These are phyloP conservation scores for Glebionis coronaria DNA, from an alignment of 129 eudicot genomes.

Conservation along the genomic window DNA sequence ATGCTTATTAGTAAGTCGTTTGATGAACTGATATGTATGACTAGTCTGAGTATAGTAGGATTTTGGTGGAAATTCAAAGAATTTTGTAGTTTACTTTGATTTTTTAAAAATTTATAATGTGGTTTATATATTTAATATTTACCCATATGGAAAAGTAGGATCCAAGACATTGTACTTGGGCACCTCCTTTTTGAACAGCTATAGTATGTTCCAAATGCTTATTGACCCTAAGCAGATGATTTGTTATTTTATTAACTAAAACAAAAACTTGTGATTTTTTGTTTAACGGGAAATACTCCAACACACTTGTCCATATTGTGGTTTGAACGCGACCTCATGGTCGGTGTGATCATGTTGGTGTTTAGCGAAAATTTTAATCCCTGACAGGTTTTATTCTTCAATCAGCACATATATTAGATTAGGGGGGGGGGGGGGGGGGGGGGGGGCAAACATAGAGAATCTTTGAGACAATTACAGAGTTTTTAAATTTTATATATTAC, in stretches of 20 bases:
- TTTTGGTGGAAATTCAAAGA: not conserved
- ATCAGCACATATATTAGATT: not conserved
- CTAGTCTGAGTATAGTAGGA: no score
- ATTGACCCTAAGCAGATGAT: no score
- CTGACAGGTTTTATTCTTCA: constrained; percentile 5
- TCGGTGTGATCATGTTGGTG: no score
- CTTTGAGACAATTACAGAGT: not conserved
- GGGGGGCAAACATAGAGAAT: not conserved
- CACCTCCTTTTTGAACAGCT: constrained; percentile 2
- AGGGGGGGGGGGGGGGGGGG: no score
- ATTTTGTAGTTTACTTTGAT: constrained; percentile 19
- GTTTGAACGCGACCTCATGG: no score
- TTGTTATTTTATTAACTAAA: no score
- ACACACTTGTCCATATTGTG: no score
- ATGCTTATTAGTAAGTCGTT: constrained; percentile 4
- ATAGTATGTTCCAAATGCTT: not conserved
- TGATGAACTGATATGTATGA: constrained; percentile 19
- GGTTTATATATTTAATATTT: constrained; percentile 11
- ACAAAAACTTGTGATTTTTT: no score
- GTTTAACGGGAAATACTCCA: no score
- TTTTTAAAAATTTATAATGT: constrained; percentile 21
- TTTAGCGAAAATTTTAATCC: constrained; percentile 1
- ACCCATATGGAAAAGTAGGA: constrained; percentile 4
- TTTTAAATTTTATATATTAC: not conserved
- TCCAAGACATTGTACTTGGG: constrained; percentile 15